phyloP scores from a whole-genome alignment of 1,284 basidiomycete genomes.

The Kalmanozyma brasiliensis region DNA sequence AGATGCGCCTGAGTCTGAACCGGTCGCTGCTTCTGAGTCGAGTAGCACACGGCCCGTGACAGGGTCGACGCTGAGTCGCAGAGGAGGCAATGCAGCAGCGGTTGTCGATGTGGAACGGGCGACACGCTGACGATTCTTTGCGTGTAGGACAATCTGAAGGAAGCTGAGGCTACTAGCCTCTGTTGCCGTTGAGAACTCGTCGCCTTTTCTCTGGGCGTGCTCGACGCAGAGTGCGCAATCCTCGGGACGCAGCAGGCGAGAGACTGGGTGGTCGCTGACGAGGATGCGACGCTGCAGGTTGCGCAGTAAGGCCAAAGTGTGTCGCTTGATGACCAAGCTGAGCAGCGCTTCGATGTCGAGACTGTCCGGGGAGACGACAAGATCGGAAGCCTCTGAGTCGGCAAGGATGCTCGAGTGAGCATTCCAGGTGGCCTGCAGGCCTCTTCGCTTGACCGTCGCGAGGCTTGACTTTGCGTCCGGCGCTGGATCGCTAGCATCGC shows the following conservation, averaged over 20 bases:
- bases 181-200: conserved; percentile 28
- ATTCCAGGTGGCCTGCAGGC: conserved; percentile 32
- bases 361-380: conserved; percentile 21
- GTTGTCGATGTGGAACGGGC: conserved; percentile 3
- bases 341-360: conserved; percentile 41
- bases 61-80: conserved; percentile 43
- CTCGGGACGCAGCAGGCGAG: conserved; percentile 36
- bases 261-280: conserved; percentile 35
- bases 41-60: conserved; percentile 46
- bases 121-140: conserved; percentile 4
- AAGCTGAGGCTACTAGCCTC: conserved; percentile 27
- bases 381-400: conserved; percentile 17
- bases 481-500: not conserved
- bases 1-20: not conserved
- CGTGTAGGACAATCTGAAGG: conserved; percentile 32
- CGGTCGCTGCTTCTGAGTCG: conserved; percentile 21
- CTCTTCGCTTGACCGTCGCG: conserved; percentile 24
- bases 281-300: conserved; percentile 42
- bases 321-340: conserved; percentile 25
- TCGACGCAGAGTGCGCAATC: conserved; percentile 34
- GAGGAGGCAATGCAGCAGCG: conserved; percentile 26
- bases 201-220: conserved; percentile 26
- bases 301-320: conserved; percentile 36
- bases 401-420: conserved; percentile 27
- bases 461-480: not conserved